Conservation (phyloP, 192 early-diverging fungal species). For the Coemansia sp. region DNA sequence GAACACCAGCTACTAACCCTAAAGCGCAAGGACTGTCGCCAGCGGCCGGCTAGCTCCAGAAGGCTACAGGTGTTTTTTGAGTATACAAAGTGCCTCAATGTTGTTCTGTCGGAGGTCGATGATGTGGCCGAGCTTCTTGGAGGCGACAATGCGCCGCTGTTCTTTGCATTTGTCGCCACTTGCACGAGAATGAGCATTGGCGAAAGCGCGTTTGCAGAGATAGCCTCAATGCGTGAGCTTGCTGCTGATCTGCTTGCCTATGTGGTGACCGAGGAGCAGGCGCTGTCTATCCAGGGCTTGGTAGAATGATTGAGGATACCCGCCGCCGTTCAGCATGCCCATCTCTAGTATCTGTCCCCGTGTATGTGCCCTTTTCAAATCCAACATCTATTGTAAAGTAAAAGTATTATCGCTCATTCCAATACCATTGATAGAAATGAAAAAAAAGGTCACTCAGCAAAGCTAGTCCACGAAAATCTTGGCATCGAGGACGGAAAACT, state of each 20-base stretch:
- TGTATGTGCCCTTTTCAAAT: too few species aligned
- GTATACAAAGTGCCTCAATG: constrained; percentile 45
- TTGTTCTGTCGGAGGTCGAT: constrained; percentile 39
- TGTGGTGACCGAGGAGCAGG: constrained; percentile 50
- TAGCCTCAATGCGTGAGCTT: constrained; percentile 25
- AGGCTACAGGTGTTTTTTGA: constrained; percentile 37
- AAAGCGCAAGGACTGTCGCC: not conserved
- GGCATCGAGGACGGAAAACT: constrained; percentile 55
- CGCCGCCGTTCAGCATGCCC: not conserved
- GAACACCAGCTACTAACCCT: constrained; percentile 27
- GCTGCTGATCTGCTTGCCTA: constrained; percentile 49
- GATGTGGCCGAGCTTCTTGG: constrained; percentile 46
- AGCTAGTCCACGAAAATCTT: constrained; percentile 50
- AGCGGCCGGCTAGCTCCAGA: constrained; percentile 3
- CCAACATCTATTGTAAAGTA: not conserved
- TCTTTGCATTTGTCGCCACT: constrained; percentile 51
- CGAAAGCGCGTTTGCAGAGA: constrained; percentile 26
- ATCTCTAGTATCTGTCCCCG: too few species aligned
- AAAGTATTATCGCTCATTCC: not conserved
- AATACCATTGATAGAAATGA: not conserved
- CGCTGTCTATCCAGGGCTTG: constrained; percentile 33
- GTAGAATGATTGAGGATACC: not conserved
- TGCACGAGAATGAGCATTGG: constrained; percentile 46
- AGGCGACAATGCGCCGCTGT: constrained; percentile 43
- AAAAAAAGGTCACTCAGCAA: not conserved